Evolutionary conservation across 1,139 yeast genomes (phyloP).

Genomic region (Nakaseomyces kungkrabaensis): DNA sequence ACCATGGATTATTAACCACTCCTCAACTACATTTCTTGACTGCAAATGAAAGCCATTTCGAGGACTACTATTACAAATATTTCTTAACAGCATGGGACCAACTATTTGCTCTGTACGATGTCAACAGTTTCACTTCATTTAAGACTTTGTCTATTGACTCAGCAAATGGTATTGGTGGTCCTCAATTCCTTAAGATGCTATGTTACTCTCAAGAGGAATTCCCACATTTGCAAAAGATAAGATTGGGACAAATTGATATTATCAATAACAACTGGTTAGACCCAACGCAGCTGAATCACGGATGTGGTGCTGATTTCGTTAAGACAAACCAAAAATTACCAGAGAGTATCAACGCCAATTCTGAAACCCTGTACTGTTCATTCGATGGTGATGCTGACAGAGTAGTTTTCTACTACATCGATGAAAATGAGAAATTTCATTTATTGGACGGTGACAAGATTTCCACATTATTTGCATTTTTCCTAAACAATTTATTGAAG

Average conservation of each 20-base stretch:
- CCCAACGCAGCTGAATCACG: conserved; percentile 55
- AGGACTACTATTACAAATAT: conserved; percentile 59
- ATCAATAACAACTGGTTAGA: conserved; percentile 50
- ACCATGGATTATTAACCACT: conserved; percentile 73
- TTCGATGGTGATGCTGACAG: conserved; percentile 98
- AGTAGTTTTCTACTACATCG: conserved; percentile 70
- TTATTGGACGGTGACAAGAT: conserved; percentile 91
- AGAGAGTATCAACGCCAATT: conserved; percentile 35
- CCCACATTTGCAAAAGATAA: neutral
- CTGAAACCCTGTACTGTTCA: conserved; percentile 54
- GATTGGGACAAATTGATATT: conserved; percentile 33
- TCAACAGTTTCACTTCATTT: conserved; percentile 28
- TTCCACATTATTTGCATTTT: conserved; percentile 72
- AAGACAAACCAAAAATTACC: conserved; percentile 83
- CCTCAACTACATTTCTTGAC: conserved; percentile 92
- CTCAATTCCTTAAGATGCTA: conserved; percentile 47
- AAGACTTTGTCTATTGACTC: conserved; percentile 61
- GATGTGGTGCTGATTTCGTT: conserved; percentile 94
- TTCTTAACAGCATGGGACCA: conserved; percentile 40
- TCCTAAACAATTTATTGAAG: conserved; percentile 45
- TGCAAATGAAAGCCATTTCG: conserved; percentile 45
- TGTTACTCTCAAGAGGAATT: conserved; percentile 6
- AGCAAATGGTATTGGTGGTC: conserved; percentile 95
- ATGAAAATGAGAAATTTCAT: conserved; percentile 39
- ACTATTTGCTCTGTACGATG: conserved; percentile 33